These are phyloP conservation scores for Eudorina sp. DNA, from an alignment of 139 green algal species.

Conservation along the genomic window DNA sequence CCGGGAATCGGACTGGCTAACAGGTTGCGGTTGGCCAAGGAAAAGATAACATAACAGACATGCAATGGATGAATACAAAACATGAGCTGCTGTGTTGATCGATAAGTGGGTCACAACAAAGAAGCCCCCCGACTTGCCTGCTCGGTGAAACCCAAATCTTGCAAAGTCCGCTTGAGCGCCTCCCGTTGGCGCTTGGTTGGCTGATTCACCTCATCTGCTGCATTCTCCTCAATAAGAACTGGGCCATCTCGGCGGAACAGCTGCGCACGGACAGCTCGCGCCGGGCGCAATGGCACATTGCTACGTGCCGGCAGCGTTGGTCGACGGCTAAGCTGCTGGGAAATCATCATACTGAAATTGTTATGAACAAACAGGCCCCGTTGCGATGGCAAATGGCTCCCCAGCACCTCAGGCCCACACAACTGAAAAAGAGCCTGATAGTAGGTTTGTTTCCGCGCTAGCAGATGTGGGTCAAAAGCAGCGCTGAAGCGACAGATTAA, in stretches of 20 bases:
- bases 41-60: neutral
- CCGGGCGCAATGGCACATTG: neutral
- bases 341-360: neutral
- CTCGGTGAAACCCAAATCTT: slow-evolving; percentile 38
- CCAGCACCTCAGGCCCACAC: neutral
- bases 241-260: slow-evolving; percentile 27
- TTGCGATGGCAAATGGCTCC: neutral
- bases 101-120: neutral
- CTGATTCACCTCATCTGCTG: neutral
- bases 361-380: neutral
- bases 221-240: neutral
- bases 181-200: slow-evolving; percentile 18
- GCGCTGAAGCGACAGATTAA: neutral
- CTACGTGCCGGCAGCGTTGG: neutral
- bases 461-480: neutral
- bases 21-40: too few species aligned
- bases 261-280: neutral
- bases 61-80: neutral
- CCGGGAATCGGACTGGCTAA: too few species aligned
- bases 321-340: neutral
- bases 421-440: slow-evolving; percentile 1
- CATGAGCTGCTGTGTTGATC: too few species aligned
- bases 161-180: slow-evolving; percentile 18
- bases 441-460: neutral
- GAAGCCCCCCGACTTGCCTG: neutral